Conservation (phyloP, 495 filamentous ascomycete genomes). For the Podospora pseudoanserina region DNA sequence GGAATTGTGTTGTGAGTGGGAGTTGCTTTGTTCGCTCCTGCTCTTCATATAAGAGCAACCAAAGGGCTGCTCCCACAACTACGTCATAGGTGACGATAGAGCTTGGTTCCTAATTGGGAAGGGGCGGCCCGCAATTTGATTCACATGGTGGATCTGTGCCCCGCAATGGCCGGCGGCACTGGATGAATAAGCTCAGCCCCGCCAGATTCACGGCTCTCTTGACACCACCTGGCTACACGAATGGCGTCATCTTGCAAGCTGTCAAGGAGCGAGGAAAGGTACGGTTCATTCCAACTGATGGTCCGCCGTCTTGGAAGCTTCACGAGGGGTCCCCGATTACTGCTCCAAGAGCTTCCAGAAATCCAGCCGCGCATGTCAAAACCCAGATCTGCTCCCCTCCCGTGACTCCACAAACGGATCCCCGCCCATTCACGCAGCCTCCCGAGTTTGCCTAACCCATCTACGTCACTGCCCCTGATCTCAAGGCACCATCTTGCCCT, state of each 20-base stretch:
- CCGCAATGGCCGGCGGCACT: not conserved
- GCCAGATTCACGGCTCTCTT: not conserved
- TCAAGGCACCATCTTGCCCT: not conserved
- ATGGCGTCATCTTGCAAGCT: not conserved
- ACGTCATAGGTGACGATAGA: conserved; percentile 31
- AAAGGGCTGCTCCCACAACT: conserved; percentile 9
- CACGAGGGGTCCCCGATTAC: not conserved
- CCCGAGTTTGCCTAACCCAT: not conserved
- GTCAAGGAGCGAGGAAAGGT: not conserved
- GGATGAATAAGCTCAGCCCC: not conserved
- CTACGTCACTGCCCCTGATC: not conserved
- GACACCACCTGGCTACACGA: not conserved
- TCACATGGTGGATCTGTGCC: not conserved
- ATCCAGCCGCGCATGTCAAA: not conserved
- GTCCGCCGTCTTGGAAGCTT: not conserved
- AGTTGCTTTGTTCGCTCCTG: conserved; percentile 6
- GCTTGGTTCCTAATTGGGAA: conserved; percentile 14
- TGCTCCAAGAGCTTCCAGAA: too few species aligned
- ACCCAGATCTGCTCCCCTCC: not conserved
- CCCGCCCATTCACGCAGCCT: not conserved
- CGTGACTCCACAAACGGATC: not conserved
- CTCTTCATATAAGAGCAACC: not conserved
- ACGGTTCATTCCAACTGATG: not conserved
- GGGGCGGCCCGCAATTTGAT: not conserved
- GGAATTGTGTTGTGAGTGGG: not conserved